Conservation (phyloP, 176 grass and related monocot genomes). For the Carex littledalei region DNA sequence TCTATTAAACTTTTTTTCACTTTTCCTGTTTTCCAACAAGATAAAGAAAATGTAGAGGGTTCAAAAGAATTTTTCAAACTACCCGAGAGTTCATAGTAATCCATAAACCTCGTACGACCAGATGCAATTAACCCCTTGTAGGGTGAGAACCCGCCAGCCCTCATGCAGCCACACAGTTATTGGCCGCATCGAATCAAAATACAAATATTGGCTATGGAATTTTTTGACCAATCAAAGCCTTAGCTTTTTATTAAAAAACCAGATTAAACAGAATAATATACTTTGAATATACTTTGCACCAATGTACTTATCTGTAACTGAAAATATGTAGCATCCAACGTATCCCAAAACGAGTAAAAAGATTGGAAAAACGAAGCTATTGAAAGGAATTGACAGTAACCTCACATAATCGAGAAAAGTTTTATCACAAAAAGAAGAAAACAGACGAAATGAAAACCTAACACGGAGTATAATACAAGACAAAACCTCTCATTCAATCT, state of each 20-base stretch:
- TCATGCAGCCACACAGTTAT: background rate
- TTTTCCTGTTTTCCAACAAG: background rate
- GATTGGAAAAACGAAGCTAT: background rate
- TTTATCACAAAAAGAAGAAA: background rate
- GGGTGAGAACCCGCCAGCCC: background rate
- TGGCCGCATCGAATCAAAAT: background rate
- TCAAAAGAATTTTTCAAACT: too few species aligned
- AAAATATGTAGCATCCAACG: background rate
- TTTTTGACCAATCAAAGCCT: background rate
- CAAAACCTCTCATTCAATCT: conserved; percentile 19
- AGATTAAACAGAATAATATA: background rate
- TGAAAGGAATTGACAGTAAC: background rate
- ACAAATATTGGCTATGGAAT: background rate
- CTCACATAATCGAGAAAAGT: background rate
- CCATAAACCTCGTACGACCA: too few species aligned
- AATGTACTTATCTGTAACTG: background rate
- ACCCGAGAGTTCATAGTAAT: too few species aligned
- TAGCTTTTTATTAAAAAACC: background rate
- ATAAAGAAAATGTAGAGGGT: too few species aligned
- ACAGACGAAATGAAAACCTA: conserved; percentile 3
- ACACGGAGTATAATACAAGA: conserved; percentile 15
- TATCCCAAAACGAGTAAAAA: background rate
- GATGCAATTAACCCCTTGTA: background rate
- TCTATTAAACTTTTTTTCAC: background rate
- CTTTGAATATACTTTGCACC: background rate